A percentile compares a stretch with the other conserved stretches of the same genome.
Conservation (phyloP, 768 basidiomycete species). For the Leccinum disarticulatum region DNA sequence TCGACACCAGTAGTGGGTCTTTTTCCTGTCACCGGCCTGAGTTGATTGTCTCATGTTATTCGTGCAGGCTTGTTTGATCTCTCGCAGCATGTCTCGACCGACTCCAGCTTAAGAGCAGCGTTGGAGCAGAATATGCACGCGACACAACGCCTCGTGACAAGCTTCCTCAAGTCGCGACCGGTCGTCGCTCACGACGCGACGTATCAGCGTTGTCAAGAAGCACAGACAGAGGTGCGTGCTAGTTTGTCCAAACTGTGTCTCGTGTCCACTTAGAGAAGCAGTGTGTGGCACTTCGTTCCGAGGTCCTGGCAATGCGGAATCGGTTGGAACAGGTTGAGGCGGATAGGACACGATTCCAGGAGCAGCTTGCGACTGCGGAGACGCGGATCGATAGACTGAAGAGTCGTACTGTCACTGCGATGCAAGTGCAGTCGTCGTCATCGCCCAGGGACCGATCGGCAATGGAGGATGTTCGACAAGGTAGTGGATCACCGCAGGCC, state of each 20-base stretch:
- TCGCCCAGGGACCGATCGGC: conserved; percentile 32
- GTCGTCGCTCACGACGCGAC: conserved; percentile 38
- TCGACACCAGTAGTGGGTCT: conserved; percentile 42
- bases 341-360: conserved; percentile 48
- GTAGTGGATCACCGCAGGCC: conserved; percentile 46
- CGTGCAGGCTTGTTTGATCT: conserved; percentile 32
- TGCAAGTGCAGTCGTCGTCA: conserved; percentile 40
- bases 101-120: conserved; percentile 37
- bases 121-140: conserved; percentile 56
- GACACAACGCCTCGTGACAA: conserved; percentile 59
- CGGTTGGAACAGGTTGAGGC: conserved; percentile 50
- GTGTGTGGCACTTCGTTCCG: conserved; percentile 59
- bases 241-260: background rate
- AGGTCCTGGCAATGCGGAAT: conserved; percentile 50
- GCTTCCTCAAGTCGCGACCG: conserved; percentile 45
- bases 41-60: background rate
- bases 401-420: conserved; percentile 52
- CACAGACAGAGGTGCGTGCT: conserved; percentile 58
- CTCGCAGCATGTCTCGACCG: conserved; percentile 32
- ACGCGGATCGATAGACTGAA: conserved; percentile 60
- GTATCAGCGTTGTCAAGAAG: conserved; percentile 49
- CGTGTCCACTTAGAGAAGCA: conserved; percentile 29
- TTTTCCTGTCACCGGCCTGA: background rate
- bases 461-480: conserved; percentile 28
- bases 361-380: conserved; percentile 55